Conservation (phyloP, 108 stramenopile species). For the Conticribra guillardii region DNA sequence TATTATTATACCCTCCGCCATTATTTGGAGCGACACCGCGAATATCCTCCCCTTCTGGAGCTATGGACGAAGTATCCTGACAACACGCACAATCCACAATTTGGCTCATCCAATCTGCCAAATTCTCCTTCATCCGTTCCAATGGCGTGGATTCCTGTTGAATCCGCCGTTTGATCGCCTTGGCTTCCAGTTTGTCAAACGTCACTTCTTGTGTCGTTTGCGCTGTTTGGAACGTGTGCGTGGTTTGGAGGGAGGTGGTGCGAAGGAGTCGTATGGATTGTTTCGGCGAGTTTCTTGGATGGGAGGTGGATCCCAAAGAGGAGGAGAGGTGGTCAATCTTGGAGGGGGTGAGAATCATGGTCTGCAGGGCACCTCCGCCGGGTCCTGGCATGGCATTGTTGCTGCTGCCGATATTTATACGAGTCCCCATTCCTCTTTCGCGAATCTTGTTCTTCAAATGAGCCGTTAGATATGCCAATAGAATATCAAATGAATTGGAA, state of each 20-base stretch:
- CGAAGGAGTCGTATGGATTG: not conserved
- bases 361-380: slow-evolving; percentile 13
- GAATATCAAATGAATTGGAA: slow-evolving; percentile 18
- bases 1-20: not conserved
- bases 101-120: slow-evolving; percentile 36
- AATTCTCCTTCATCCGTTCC: slow-evolving; percentile 25
- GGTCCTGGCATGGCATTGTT: no score
- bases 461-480: slow-evolving; percentile 12
- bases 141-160: slow-evolving; percentile 30
- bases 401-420: not conserved
- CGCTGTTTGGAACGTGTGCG: not conserved
- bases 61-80: slow-evolving; percentile 31
- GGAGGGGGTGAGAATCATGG: slow-evolving; percentile 21
- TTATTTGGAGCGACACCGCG: not conserved
- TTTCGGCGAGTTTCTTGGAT: not conserved
- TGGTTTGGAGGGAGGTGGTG: slow-evolving; percentile 6
- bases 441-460: slow-evolving; percentile 12
- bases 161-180: slow-evolving; percentile 36
- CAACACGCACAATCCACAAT: slow-evolving; percentile 48
- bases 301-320: not conserved
- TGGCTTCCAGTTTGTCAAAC: slow-evolving; percentile 40
- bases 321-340: not conserved
- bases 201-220: not conserved
- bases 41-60: slow-evolving; percentile 9
- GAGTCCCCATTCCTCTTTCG: not conserved